These are phyloP conservation scores for Amanita pseudoporphyria DNA, from an alignment of 768 basidiomycete genomes.

Conservation along the genomic window DNA sequence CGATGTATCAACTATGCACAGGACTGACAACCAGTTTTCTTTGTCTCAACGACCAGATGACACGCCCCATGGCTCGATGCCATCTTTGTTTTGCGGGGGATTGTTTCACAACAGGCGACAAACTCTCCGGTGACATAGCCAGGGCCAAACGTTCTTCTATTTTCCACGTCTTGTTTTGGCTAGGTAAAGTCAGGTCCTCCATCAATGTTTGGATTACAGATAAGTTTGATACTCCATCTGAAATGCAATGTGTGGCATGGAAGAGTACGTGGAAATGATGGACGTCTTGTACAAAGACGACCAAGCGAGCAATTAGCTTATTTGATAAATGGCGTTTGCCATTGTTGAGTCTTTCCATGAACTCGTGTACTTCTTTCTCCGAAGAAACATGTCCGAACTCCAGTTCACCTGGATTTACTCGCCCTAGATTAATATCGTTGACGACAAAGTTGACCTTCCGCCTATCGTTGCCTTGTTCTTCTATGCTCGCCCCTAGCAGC, in stretches of 20 bases:
- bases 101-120: constrained; percentile 16
- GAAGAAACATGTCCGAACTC: constrained; percentile 18
- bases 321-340: constrained; percentile 24
- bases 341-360: constrained; percentile 15
- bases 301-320: constrained; percentile 23
- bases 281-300: constrained; percentile 22
- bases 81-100: constrained; percentile 25
- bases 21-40: constrained; percentile 23
- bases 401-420: constrained; percentile 23
- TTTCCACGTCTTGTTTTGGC: constrained; percentile 8
- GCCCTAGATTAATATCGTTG: constrained; percentile 20
- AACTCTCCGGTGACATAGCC: constrained; percentile 21
- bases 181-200: constrained; percentile 21
- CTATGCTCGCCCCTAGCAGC: constrained; percentile 26
- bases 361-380: constrained; percentile 17
- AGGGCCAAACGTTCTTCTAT: constrained; percentile 28
- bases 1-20: background rate
- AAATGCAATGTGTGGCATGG: constrained; percentile 30
- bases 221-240: constrained; percentile 27
- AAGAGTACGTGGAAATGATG: constrained; percentile 26
- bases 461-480: constrained; percentile 11
- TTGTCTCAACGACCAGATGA: constrained; percentile 21
- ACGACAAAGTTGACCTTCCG: constrained; percentile 26
- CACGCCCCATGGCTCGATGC: constrained; percentile 25
- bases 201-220: constrained; percentile 27